Evolutionary conservation across 805 yeast genomes (phyloP), one percentile per base, ranked within the genome.

Genomic region (Candida saitoana): DNA sequence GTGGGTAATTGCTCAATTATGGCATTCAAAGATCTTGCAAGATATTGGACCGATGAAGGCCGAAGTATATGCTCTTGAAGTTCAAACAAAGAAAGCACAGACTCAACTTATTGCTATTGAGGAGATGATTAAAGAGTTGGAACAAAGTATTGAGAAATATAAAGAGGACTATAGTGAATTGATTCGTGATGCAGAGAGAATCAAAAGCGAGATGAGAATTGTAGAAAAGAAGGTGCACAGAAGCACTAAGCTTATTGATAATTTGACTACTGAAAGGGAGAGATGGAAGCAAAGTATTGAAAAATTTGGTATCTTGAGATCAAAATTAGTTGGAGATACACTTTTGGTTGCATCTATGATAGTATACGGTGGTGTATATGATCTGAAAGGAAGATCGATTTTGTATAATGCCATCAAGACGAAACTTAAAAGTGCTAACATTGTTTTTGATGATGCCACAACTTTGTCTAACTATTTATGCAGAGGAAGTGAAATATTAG

Each of bases 1-100:
- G 46, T 91, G 98, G 98, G 90, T 89, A 0, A 73, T 74, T 41
- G 97, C 98, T 0, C 97, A 91, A 49, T 69, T 89, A n/a, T 67
- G 73, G n/a, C 91, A 84, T 55, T 76, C 91, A 0, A 55, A 76
- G 1, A 84, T 89, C 17, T 63, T 87, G 34, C 84, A 84, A 29
- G 75, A 72, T 39, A 76, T 91, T 18, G 84, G 79, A 1, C 98
- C 98, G 0, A 60, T 91, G 50, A 67, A 80, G 42, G 68, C 68
- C 4, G 96, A 89, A 50, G 85, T 88, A 3, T 52, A 51, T 5
- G 53, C 47, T 3, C 67, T 91, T 6, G 91, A 89, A 54, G 55
- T 55, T 1, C 81, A 78, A 18, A 76, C 89, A 1, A 56, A 63
- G 5, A 79, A 77, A 46, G 83, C 90, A 0, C 73, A 72, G 49